Evolutionary conservation across 495 filamentous ascomycete genomes (phyloP), one percentile per base, ranked within the genome.

Genomic region (Usnea hakonensis): DNA sequence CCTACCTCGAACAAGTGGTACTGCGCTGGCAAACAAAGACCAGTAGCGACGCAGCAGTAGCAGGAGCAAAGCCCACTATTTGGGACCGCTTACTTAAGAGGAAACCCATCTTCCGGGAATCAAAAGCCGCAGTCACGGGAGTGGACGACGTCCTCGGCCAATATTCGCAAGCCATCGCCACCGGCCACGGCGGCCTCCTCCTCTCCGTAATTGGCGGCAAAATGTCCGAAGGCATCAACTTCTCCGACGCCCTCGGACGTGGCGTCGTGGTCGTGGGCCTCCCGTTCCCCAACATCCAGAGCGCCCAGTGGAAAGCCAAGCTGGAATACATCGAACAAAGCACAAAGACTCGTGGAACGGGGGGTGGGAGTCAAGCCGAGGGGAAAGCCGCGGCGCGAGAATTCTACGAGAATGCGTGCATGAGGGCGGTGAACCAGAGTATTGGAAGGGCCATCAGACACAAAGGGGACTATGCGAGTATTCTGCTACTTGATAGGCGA

Each of bases 181-280:
- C 73, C 6, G 78, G 80, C 17, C 81, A 80, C 61, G 94, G 94
- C 9, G 91, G 87, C 0, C 77, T 97, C 13, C 79, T 98, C 3
- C 81, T 98, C n/a, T 89, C 89, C 41, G 90, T 98, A n/a, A 86
- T 98, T 5, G 93, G 94, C 43, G 94, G 94, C 36, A 94, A 91
- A 65, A 83, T 98, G 74, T 93, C 88, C 58, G 94, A 98, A 75
- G 94, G 94, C 60, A 97, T 98, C 77, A 98, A 98, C 74, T 98
- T 98, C 78, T 91, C 91, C 17, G 94, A 98, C 71, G 80, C 81
- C 17, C 84, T 98, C 14, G 94, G 94, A 5, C 85, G 94, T 43
- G 91, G 89, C 53, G 90, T 98, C 41, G 71, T 96, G 9, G 87
- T 97, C 52, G 83, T 97, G 48, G 94, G 94, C 3, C 77, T 97